A percentile compares a stretch with the other conserved stretches of the same genome.
Evolutionary conservation across 352 stramenopile species (phyloP).

Genomic region (Phytophthora sp.): DNA sequence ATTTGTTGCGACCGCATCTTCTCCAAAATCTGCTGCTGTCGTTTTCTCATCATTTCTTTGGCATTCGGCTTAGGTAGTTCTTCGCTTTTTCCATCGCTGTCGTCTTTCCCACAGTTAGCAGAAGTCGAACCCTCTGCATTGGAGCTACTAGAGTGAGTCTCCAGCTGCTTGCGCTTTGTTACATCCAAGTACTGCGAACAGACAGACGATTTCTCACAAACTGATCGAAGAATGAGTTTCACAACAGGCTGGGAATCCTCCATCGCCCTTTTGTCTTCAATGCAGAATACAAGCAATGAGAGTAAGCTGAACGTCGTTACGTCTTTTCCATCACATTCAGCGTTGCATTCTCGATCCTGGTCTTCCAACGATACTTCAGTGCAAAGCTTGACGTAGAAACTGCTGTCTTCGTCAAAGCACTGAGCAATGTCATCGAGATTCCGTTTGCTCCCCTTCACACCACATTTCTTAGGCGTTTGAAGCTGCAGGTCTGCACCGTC

Average conservation of each 20-base stretch:
- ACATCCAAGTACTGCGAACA: slow-evolving; percentile 34
- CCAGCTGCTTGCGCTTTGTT: slow-evolving; percentile 17
- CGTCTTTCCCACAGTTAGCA: slow-evolving; percentile 1
- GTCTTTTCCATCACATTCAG: slow-evolving; percentile 1
- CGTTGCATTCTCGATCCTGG: not conserved
- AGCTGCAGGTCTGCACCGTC: slow-evolving; percentile 3
- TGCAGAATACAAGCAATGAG: slow-evolving; percentile 33
- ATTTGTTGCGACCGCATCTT: slow-evolving; percentile 78
- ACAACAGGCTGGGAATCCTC: slow-evolving; percentile 37
- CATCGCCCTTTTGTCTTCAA: slow-evolving; percentile 22
- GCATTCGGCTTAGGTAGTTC: slow-evolving; percentile 39
- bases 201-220: slow-evolving; percentile 33
- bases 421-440: slow-evolving; percentile 38
- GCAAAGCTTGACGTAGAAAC: slow-evolving; percentile 51
- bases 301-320: slow-evolving; percentile 26
- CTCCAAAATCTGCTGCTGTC: slow-evolving; percentile 75
- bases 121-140: not conserved
- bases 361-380: slow-evolving; percentile 33
- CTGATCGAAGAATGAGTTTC: slow-evolving; percentile 29
- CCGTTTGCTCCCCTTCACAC: slow-evolving; percentile 3
- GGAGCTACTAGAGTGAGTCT: slow-evolving; percentile 1
- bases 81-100: not conserved
- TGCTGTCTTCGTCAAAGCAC: slow-evolving; percentile 42
- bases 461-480: not conserved
- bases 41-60: slow-evolving; percentile 65